These are phyloP conservation scores for Cladorrhinum sp. DNA, from an alignment of 2,329 filamentous ascomycete genomes.

Conservation along the genomic window DNA sequence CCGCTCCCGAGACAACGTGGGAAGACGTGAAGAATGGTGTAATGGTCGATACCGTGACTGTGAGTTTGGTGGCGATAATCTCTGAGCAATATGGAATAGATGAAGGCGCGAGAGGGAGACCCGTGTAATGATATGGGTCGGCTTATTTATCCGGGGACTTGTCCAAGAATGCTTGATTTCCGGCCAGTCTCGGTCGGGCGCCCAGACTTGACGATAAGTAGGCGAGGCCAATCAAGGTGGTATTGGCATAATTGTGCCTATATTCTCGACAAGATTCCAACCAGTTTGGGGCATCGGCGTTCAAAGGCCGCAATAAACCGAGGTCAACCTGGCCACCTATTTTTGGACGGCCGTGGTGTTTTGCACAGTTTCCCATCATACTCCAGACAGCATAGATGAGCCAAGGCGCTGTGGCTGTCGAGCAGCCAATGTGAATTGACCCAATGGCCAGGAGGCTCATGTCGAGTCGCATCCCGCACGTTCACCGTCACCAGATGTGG, in stretches of 20 bases:
- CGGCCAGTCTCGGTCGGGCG: conserved; percentile 20
- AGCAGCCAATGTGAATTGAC: conserved; percentile 17
- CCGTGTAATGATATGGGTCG: conserved; percentile 27
- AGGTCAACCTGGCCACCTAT: conserved; percentile 25
- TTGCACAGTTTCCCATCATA: conserved; percentile 12
- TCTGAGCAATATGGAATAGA: conserved; percentile 32
- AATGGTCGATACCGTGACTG: conserved; percentile 16
- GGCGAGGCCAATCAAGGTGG: conserved; percentile 25
- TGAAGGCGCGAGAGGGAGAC: conserved; percentile 27
- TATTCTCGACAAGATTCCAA: conserved; percentile 19
- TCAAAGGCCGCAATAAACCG: conserved; percentile 28
- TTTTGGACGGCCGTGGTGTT: conserved; percentile 26
- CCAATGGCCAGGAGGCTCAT: conserved; percentile 12
- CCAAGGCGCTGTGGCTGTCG: conserved; percentile 8
- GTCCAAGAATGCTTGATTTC: conserved; percentile 11
- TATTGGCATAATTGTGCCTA: conserved; percentile 28
- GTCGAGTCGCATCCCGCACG: conserved; percentile 14
- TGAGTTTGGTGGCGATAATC: conserved; percentile 29
- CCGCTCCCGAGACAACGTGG: conserved; percentile 17
- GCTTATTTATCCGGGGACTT: conserved; percentile 31
- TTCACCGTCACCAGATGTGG: conserved; percentile 11
- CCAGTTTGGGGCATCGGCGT: conserved; percentile 27
- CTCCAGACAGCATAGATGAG: conserved; percentile 21
- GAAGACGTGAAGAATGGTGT: conserved; percentile 12
- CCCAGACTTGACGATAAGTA: conserved; percentile 19